Evolutionary conservation across 176 grass and related monocot species (phyloP), one percentile per base, ranked within the genome.

Genomic region (Coix lacrymajobi): DNA sequence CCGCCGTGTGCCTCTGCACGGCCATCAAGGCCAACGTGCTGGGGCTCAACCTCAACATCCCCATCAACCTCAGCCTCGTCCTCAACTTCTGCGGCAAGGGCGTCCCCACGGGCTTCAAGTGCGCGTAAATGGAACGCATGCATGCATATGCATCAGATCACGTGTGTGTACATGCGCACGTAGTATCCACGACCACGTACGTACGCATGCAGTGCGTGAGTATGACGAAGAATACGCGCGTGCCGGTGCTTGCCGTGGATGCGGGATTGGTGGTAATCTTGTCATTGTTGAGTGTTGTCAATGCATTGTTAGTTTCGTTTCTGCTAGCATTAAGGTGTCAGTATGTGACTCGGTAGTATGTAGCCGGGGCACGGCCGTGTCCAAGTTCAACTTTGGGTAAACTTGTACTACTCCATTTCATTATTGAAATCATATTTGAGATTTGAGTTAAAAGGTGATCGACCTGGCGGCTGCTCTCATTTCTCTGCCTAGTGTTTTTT

Each of bases 11-110:
- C 92, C 84, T 94, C 0, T 94, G 92, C 86, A 94, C 92, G 2
- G 92, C 89, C 6, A 86, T 94, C 73, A 94, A 89, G 87, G 92
- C 92, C 20, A 89, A 93, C 66, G 84, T 97, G 54, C 85, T 97
- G 11, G 94, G 92, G 36, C 81, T 97, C 70, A 79, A 94, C 73
- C 82, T 97, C 84, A 92, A 97, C 71, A 37, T 97, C 12, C 92
- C 94, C 24, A 64, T 97, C 61, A 79, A 94, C 72, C 94, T 94
- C 72, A 97, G 89, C 71, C 92, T 97, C 39, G 83, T 97, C 52
- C 94, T 97, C 43, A 92, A 97, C 87, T 97, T 92, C 86, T 97
- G 91, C 29, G 94, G 94, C 75, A 97, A 94, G 94, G 90, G 90
- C 19, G 58, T 85, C 25, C 94, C 94, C 60, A 77, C 88, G n/a